phyloP scores from a whole-genome alignment of 176 grass and related monocot genomes.

The Aegilops speltoides region DNA sequence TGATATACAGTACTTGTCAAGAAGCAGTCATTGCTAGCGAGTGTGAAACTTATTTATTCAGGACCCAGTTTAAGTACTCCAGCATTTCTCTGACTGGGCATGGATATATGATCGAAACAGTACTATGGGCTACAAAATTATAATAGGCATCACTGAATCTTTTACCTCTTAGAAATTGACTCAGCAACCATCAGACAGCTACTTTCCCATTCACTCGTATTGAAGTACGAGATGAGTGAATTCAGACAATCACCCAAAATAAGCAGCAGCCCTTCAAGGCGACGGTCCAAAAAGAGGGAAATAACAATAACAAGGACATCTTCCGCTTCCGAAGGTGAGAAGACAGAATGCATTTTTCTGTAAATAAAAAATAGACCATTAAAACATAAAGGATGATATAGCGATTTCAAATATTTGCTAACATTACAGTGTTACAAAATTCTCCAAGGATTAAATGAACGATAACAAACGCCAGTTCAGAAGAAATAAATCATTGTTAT shows the following conservation, averaged over 20 bases:
- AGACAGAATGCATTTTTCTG: slow-evolving; percentile 62
- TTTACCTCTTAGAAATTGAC: slow-evolving; percentile 63
- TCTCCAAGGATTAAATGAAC: slow-evolving; percentile 10
- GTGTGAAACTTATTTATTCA: slow-evolving; percentile 2
- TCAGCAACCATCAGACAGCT: slow-evolving; percentile 57
- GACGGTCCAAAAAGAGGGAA: slow-evolving; percentile 66
- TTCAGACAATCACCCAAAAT: slow-evolving; percentile 64
- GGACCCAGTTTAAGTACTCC: not conserved
- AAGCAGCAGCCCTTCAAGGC: slow-evolving; percentile 59
- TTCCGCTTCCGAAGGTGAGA: slow-evolving; percentile 68
- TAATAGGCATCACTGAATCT: not conserved
- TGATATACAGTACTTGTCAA: not conserved
- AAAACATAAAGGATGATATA: not conserved
- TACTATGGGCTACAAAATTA: not conserved
- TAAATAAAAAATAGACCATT: slow-evolving; percentile 30
- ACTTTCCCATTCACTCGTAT: slow-evolving; percentile 63
- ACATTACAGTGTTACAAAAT: not conserved
- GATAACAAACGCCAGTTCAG: not conserved
- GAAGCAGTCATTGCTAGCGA: not conserved
- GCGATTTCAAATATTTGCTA: slow-evolving; percentile 12
- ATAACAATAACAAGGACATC: slow-evolving; percentile 71
- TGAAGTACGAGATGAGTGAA: slow-evolving; percentile 66
- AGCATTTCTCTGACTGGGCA: not conserved
- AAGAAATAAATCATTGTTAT: not conserved
- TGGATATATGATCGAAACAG: not conserved